Base-by-base conservation (phyloP, 2,329 filamentous ascomycete genomes). In the Plenodomus tracheiphilus region DNA sequence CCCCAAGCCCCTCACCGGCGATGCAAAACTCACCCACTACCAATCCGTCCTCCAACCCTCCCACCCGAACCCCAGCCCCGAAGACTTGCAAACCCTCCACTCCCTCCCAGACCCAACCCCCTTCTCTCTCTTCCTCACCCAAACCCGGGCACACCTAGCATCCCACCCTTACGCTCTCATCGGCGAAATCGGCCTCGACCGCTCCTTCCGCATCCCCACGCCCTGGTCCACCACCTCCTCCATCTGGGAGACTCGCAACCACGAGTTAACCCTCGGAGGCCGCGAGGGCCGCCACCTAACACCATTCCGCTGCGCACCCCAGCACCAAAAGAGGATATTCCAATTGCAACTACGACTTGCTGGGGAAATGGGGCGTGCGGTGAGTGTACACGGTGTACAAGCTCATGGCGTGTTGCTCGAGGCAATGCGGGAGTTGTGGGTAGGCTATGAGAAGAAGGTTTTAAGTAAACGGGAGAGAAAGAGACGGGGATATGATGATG, bases 141-240 rank as follows among this genome's bases (percentile, higher is more conserved):
- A 85, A 54, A 87, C 85, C 0, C 78, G 79, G 9, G 54, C 59
- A 3, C 78, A 82, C 19, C 78, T 93, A n/a, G 1, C 64, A 77
- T 15, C 71, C 2, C 79, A 86, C 43, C 86, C 85, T 2, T 64
- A 79, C 4, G 87, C 88, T 1, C 78, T 93, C 1, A 77, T 94
- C 1, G 89, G 89, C 16, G 89, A 94, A 71, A 81, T 92, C 21
- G 89, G 89, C 1, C 71, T 94, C 15, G 89, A 94, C 71, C 88
- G 87, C 59, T 82, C 82, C 9, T 93, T 92, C 63, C 85, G 88
- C 11, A 81, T 94, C 18, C 89, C 89, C 0, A 76, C 81, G 56
- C 72, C 79, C 15, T 84, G 79, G 81, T 72, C 77, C 9, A 43
- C 35, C 20, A 47, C 50, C 20, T 39, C 22, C 6, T 45, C 2